Evolutionary conservation across 768 basidiomycete genomes (phyloP), one percentile per base, ranked within the genome.

Genomic region (Phallus indusiatus): DNA sequence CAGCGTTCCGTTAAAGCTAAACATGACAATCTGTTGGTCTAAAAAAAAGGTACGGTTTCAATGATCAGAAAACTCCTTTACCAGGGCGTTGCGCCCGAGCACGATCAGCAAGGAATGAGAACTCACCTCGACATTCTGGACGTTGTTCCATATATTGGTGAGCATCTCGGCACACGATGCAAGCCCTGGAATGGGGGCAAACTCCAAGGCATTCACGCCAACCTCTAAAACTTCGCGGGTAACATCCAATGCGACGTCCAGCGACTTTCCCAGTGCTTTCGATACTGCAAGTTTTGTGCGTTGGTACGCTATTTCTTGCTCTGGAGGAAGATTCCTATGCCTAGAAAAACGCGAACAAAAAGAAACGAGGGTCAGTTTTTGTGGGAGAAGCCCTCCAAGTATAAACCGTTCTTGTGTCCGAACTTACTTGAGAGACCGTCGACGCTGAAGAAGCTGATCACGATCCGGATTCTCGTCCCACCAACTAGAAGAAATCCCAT

Each of bases 1-100:
- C 86, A 88, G 24, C 86, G 81, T 63, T 87, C 82, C 0, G 85
- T 86, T 8, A 90, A 75, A 10, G 86, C 82, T 28, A 90, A 74
- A 64, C 85, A 87, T 1, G 80, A 78, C 12, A 84, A 71, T 17
- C 84, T 76, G 61, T 90, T 88, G 62, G 79, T 81, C 88, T 90
- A 63, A 33, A 46, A 35, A 5, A 14, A 47, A 8, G 24, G 24
- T 17, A 5, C 54, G 18, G 18, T 11, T n/a, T n/a, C n/a, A n/a
- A 5, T 37, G 42, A 10, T n/a, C 4, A 42, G 12, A 14, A 42
- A 42, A 34, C 21, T 21, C n/a, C n/a, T 21, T 21, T 9, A 48
- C n/a, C 21, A 21, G n/a, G n/a, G 21, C 47, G 47, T 48, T 9
- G 21, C 21, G n/a, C n/a, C n/a, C 47, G 8, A n/a, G n/a, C n/a